Base-by-base conservation (phyloP, 352 stramenopile genomes). In the Globisporangium paddicum region DNA sequence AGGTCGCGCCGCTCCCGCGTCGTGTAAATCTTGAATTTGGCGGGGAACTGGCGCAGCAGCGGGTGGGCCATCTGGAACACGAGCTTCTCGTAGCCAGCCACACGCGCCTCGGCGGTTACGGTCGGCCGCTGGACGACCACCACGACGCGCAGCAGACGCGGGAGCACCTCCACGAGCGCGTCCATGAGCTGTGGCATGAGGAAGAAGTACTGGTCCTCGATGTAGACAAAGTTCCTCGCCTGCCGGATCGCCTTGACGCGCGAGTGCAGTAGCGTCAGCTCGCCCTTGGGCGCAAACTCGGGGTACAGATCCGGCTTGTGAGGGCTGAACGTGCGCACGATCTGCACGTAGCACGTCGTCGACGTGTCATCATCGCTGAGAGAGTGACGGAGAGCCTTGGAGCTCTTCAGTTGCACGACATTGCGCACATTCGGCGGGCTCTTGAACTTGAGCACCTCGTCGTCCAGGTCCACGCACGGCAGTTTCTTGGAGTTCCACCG, bases 201-300 rank as follows among this genome's bases (percentile, higher is more conserved):
- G 53, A 86, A 79, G 44, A 89, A 89, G 65, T 89, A 87, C 64
- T 89, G 75, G 48, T 89, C 79, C 53, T 87, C 73, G 56, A 89
- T 76, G 55, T 78, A 87, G 19, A 89, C 72, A 62, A 72, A 85
- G 61, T 89, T 89, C 49, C 66, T 63, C 1, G 77, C 79, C 21
- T 78, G 70, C 3, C 54, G 62, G 57, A 88, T 82, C 38, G 77
- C 79, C 61, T 89, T 85, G 37, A 83, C 69, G 35, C 75, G 69
- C 16, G 69, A 62, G 41, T 80, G 62, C 21, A 82, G 71, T 28
- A 89, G 72, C 14, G 71, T 75, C 38, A 83, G 70, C 53, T 89
- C 75, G 6, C 79, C 79, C 8, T 72, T 55, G 2, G 79, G 79
- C 2, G 79, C 79, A 38, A 87, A 76, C 21, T 61, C 58, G 0